Evolutionary conservation across 257 asterid species (phyloP).

Genomic region (Coffea canephora): DNA sequence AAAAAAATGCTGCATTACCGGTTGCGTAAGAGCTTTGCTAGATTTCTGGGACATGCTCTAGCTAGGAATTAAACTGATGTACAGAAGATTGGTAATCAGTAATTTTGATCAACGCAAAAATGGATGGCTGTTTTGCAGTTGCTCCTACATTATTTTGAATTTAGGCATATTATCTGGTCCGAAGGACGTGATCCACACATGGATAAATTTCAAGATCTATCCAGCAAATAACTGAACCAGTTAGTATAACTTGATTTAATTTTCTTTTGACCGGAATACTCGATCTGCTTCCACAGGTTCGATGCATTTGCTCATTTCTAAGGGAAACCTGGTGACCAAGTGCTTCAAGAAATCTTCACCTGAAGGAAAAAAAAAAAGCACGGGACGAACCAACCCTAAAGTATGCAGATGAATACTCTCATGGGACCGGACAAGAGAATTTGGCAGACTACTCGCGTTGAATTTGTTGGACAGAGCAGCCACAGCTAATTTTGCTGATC

Average conservation of each 20-base stretch:
- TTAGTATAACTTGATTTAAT: neutral
- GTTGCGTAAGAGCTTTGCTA: no score
- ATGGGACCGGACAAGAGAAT: neutral
- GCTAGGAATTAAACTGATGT: no score
- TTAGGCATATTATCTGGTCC: no score
- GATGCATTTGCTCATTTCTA: neutral
- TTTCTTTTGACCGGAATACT: neutral
- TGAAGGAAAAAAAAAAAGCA: neutral
- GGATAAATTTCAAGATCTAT: neutral
- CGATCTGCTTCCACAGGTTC: neutral
- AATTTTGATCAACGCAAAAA: no score
- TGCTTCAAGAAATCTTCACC: neutral
- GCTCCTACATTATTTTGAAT: no score
- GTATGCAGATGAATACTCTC: no score
- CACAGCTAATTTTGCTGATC: neutral
- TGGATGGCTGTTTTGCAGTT: no score
- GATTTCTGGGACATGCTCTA: no score
- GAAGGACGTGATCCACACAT: no score
- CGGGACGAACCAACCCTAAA: neutral
- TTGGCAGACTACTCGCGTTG: constrained; percentile 9
- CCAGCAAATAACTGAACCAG: neutral
- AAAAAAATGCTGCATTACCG: no score
- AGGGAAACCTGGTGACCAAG: neutral
- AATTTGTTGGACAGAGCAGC: neutral
- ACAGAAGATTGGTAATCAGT: no score